Percentiles rank a stretch among this genome's conserved stretches.
These are phyloP conservation scores for Diospyros kaki DNA, from an alignment of 148 eudicot genomes.

Conservation along the genomic window DNA sequence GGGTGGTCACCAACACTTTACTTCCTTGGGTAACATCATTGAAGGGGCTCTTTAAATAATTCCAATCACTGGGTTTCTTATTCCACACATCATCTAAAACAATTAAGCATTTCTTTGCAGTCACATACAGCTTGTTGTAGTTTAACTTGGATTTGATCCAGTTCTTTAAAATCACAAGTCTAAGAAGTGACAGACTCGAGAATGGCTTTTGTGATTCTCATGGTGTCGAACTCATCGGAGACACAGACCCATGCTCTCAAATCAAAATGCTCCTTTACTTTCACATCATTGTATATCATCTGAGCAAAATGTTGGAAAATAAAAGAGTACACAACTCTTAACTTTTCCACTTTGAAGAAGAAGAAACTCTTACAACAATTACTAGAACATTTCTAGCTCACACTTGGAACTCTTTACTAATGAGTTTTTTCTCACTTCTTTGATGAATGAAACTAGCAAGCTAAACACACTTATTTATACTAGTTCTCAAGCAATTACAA, in stretches of 20 bases:
- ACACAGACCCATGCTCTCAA: conserved; percentile 17
- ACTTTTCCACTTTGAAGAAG: too few species aligned
- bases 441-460: too few species aligned
- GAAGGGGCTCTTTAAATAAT: conserved; percentile 8
- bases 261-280: background rate
- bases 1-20: conserved; percentile 23
- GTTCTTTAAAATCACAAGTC: background rate
- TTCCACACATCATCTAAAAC: conserved; percentile 29
- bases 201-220: background rate
- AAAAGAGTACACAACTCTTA: too few species aligned
- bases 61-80: background rate
- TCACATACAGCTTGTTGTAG: background rate
- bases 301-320: too few species aligned
- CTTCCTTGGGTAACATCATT: conserved; percentile 21
- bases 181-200: background rate
- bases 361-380: too few species aligned
- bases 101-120: conserved; percentile 11
- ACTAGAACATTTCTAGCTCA: too few species aligned
- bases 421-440: too few species aligned
- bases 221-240: background rate
- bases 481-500: too few species aligned
- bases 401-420: too few species aligned
- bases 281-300: conserved; percentile 13
- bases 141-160: background rate
- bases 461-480: too few species aligned